phyloP scores from a whole-genome alignment of 306 rosid species.

The Rosa chinensis region DNA sequence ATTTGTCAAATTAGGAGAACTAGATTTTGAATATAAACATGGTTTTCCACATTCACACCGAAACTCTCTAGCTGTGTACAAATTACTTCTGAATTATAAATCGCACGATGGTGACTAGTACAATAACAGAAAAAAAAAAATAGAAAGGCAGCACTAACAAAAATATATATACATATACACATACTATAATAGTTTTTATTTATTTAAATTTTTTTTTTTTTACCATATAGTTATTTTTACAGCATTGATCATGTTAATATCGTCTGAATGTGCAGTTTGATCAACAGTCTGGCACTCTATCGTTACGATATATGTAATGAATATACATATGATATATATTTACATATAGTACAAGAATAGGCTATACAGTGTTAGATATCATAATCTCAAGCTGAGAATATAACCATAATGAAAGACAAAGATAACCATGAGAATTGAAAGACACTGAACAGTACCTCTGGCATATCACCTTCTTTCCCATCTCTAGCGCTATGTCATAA shows the following conservation, averaged over 20 bases:
- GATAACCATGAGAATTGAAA: slow-evolving; percentile 8
- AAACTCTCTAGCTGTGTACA: background rate
- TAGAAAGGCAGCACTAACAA: background rate
- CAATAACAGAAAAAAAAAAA: background rate
- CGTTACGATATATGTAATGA: background rate
- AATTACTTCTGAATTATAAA: background rate
- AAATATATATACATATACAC: background rate
- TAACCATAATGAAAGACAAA: background rate
- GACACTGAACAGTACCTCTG: slow-evolving; percentile 61
- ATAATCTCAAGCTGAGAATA: background rate
- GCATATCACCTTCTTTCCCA: slow-evolving; percentile 91
- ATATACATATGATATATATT: background rate
- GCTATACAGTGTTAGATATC: background rate
- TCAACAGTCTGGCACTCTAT: background rate
- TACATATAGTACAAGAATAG: background rate
- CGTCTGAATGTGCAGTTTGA: background rate
- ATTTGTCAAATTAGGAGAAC: background rate
- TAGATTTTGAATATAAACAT: background rate
- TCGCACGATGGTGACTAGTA: background rate
- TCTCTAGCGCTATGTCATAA: slow-evolving; percentile 85
- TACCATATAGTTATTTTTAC: background rate
- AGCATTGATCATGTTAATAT: background rate
- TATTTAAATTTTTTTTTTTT: background rate
- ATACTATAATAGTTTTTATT: background rate
- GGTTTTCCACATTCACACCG: background rate